phyloP scores from a whole-genome alignment of 2,329 filamentous ascomycete species.

The Sphaerulina vaccinii region DNA sequence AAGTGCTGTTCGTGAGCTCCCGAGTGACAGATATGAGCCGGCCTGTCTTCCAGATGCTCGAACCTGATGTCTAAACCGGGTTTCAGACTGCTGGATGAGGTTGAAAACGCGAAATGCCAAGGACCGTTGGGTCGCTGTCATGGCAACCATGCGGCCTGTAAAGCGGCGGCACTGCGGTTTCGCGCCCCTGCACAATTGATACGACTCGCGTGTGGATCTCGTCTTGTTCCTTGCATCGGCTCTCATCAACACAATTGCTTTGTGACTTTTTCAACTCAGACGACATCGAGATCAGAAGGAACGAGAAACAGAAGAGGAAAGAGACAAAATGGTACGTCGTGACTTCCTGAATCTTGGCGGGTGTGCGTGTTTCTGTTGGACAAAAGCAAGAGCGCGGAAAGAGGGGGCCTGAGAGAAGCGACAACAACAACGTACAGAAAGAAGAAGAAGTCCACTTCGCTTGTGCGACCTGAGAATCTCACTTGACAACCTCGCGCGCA shows the following conservation, averaged over 20 bases:
- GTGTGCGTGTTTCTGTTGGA: background rate
- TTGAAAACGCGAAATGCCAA: no score
- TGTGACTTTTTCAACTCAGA: background rate
- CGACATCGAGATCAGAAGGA: background rate
- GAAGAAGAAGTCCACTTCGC: background rate
- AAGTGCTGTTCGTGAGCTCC: no score
- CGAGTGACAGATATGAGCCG: no score
- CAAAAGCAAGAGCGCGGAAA: background rate
- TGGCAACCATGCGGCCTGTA: constrained; percentile 1
- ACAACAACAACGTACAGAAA: background rate
- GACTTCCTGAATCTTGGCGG: background rate
- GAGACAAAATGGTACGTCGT: constrained; percentile 10
- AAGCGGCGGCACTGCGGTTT: constrained; percentile 8
- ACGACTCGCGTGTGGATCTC: background rate
- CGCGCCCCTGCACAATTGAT: background rate
- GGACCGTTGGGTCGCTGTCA: background rate
- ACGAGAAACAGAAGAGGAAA: background rate
- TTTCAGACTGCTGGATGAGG: no score
- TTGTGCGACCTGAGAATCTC: background rate
- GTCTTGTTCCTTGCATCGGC: constrained; percentile 5
- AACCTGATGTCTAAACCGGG: background rate
- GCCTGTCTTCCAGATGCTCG: no score
- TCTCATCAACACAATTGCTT: background rate
- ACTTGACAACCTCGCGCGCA: background rate
- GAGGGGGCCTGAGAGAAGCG: background rate